Evolutionary conservation across 805 yeast species (phyloP).

Genomic region (Candida piceae): DNA sequence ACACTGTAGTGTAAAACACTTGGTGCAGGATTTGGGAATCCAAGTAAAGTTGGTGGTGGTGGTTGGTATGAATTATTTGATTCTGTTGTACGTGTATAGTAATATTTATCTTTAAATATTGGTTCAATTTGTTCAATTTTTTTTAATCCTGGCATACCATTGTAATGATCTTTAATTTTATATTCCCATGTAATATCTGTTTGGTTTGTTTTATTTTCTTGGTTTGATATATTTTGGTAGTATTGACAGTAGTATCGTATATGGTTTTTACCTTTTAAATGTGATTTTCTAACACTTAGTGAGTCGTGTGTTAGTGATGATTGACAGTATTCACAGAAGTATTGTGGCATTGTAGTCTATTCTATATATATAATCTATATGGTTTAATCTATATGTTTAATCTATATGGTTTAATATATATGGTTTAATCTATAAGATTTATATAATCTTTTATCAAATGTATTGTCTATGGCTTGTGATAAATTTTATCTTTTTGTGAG

Average conservation of each 20-base stretch:
- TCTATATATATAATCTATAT: too few relatives aligned
- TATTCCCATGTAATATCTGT: conserved; percentile 33
- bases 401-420: too few relatives aligned
- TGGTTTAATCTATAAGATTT: too few relatives aligned
- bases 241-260: conserved; percentile 66
- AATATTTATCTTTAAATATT: too few relatives aligned
- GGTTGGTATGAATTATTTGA: conserved; percentile 11
- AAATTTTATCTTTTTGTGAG: too few relatives aligned
- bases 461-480: too few relatives aligned
- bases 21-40: conserved; percentile 36
- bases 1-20: conserved; percentile 21
- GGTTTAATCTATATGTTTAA: too few relatives aligned
- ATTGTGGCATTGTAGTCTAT: conserved; percentile 75
- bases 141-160: conserved; percentile 31
- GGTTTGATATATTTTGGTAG: conserved; percentile 45
- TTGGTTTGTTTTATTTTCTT: conserved; percentile 14
- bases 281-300: conserved; percentile 78
- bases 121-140: too few relatives aligned
- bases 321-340: conserved; percentile 81
- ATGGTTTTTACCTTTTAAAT: conserved; percentile 73
- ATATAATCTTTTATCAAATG: too few relatives aligned
- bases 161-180: conserved; percentile 31
- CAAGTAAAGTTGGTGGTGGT: conserved; percentile 32
- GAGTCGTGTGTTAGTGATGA: conserved; percentile 84
- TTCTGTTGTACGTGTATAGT: background rate